Base-by-base conservation (phyloP, 495 filamentous ascomycete species). In the Aspergillus cristatus region DNA sequence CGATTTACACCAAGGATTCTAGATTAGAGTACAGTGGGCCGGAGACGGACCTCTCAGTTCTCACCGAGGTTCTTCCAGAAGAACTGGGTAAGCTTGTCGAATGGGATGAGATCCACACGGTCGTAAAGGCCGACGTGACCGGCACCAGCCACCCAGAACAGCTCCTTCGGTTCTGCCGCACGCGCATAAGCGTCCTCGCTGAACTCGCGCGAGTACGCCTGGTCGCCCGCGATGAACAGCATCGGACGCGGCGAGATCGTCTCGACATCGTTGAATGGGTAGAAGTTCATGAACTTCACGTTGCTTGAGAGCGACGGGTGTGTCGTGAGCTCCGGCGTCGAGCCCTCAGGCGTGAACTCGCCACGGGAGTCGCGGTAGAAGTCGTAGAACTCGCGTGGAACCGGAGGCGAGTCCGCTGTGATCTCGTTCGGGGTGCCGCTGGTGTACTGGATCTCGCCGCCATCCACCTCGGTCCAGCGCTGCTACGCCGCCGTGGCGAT, bases 61-160 rank as follows among this genome's bases (percentile, higher is more conserved):
- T n/a, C n/a, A 13, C 28, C 35, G 17, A 56, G 46, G 14, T 38
- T 47, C 6, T 18, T 25, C 42, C 31, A 42, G 38, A 53, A 57
- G 40, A 53, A 57, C 3, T 38, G 15, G 5, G 47, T 48, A 28
- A 57, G 45, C 32, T 31, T 43, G 11, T 38, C 28, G 22, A 53
- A 57, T 17, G 53, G 53, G 14, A 57, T 57, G 13, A 57, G 45
- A 4, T 47, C 42, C 4, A 34, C 35, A 17, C 53, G 50, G 43
- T 57, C 50, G 16, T 57, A 57, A 1, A 57, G 45, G 18, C 51
- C 53, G 7, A 51, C 50, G 17, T 57, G 53, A 1, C 50, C 50
- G 8, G 50, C 50, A 14, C 43, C 35, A 6, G 47, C 32, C 1
- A 57, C 46, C 50, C 44, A 53, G 18, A 43, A 22, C 15, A 57